Conservation (phyloP, 2,329 filamentous ascomycete species). For the Cercospora nicotianae region DNA sequence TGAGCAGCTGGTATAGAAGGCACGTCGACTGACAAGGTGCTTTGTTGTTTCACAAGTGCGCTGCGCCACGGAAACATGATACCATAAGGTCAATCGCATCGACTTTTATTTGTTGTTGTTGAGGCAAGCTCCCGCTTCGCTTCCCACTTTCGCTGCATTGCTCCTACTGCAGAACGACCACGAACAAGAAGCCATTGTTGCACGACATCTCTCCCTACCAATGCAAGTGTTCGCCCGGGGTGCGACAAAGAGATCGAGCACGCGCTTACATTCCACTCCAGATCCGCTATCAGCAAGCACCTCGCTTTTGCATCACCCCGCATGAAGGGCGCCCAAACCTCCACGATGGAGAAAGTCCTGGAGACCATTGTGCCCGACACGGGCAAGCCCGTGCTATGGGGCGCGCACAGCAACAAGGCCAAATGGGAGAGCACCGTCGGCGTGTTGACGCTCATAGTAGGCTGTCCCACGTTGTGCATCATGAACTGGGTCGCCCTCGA, state of each 20-base stretch:
- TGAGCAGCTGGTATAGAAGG: constrained; percentile 2
- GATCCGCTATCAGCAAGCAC: background rate
- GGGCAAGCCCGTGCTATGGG: constrained; percentile 16
- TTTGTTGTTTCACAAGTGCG: background rate
- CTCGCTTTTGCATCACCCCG: background rate
- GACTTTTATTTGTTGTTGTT: background rate
- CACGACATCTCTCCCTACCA: background rate
- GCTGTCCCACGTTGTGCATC: constrained; percentile 16
- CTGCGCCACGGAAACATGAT: constrained; percentile 3
- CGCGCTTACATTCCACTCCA: background rate
- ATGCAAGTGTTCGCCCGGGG: background rate
- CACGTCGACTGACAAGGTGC: background rate
- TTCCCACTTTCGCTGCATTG: background rate
- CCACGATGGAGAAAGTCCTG: constrained; percentile 18
- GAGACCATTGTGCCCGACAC: constrained; percentile 16
- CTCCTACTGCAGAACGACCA: background rate
- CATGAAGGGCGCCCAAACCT: constrained; percentile 12
- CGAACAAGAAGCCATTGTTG: constrained; percentile 1
- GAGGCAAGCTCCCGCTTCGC: background rate
- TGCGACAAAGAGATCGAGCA: background rate
- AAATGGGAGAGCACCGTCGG: constrained; percentile 17
- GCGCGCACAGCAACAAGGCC: constrained; percentile 17
- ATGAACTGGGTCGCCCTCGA: constrained; percentile 18
- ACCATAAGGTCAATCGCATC: background rate
- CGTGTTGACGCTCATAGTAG: constrained; percentile 11